Evolutionary conservation across 768 basidiomycete genomes (phyloP), one percentile per base, ranked within the genome.

Genomic region (Podaxis rugospora): DNA sequence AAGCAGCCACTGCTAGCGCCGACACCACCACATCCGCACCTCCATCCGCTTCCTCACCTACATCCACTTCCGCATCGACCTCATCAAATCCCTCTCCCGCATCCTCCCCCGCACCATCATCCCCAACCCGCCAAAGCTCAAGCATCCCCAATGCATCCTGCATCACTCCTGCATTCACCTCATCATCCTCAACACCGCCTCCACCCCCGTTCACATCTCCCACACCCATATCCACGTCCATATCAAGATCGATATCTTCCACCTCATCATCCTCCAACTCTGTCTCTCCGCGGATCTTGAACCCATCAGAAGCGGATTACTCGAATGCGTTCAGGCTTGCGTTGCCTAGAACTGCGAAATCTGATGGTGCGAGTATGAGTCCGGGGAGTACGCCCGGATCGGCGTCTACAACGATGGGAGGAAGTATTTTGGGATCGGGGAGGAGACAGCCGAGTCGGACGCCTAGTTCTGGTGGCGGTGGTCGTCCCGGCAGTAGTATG

Each of bases 321-420:
- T 61, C 59, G 11, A 54, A n/a, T 35, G 52, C 44, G 23, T 61
- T 61, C 27, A 27, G 59, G 5, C 44, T 60, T 23, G 44, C 59
- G 5, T 37, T 53, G 13, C 59, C 59, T 37, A 36, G 50, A n/a
- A 18, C 49, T 32, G 32, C 32, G 10, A 13, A n/a, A 13, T 60
- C 59, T 46, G 9, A 16, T 11, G 21, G 28, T 39, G 32, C 57
- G 6, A 42, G 28, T 21, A 18, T 56, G 55, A 56, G 37, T 32
- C 49, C 50, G 7, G 27, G n/a, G 32, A 18, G 23, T 9, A 55
- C 42, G 5, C 44, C 59, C 28, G 35, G 35, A 13, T 61, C 59
- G 42, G 42, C 13, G 46, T 18, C 5, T 49, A 40, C 7, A 16
- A 47, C 23, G 32, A 40, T 40, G 13, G 16, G 13, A 14, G 39